A percentile compares a stretch with the other conserved stretches of the same genome.
phyloP scores from a whole-genome alignment of 768 basidiomycete species.

The Rhodotorula sphaerocarpa region DNA sequence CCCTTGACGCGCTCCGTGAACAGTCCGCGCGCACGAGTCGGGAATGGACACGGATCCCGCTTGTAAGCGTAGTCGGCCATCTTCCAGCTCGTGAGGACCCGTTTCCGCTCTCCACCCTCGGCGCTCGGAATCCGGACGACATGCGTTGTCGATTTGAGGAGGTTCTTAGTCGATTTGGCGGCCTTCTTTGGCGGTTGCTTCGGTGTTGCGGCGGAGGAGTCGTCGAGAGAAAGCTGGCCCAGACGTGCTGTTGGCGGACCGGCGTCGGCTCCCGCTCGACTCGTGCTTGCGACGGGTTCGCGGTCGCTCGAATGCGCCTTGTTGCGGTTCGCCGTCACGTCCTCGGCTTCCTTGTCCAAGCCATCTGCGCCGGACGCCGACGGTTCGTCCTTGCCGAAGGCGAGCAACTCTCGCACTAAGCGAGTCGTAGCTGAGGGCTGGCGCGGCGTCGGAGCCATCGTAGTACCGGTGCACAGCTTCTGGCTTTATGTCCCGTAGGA shows the following conservation, averaged over 20 bases:
- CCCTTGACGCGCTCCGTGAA: constrained; percentile 52
- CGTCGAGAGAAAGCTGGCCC: background rate
- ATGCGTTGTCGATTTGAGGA: constrained; percentile 26
- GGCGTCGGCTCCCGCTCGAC: background rate
- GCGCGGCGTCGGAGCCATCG: background rate
- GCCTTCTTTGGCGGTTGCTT: background rate
- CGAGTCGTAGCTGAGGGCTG: constrained; percentile 5
- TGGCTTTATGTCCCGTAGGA: too few species aligned
- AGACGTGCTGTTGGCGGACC: background rate
- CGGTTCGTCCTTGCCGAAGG: constrained; percentile 18
- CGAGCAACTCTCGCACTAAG: constrained; percentile 24
- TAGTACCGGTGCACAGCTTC: too few species aligned
- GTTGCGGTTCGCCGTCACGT: constrained; percentile 1
- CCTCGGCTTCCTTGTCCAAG: constrained; percentile 21
- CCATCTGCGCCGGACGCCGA: background rate
- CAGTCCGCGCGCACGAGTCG: constrained; percentile 85
- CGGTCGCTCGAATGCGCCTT: background rate
- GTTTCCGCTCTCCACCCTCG: constrained; percentile 3
- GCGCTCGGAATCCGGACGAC: constrained; percentile 2
- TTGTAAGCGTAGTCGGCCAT: constrained; percentile 97
- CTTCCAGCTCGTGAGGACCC: constrained; percentile 71
- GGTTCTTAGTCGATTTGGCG: constrained; percentile 6
- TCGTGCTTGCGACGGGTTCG: background rate
- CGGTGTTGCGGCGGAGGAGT: background rate
- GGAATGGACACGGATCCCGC: constrained; percentile 79